phyloP scores from a whole-genome alignment of 257 asterid genomes.

The Galeopsis tetrahit region DNA sequence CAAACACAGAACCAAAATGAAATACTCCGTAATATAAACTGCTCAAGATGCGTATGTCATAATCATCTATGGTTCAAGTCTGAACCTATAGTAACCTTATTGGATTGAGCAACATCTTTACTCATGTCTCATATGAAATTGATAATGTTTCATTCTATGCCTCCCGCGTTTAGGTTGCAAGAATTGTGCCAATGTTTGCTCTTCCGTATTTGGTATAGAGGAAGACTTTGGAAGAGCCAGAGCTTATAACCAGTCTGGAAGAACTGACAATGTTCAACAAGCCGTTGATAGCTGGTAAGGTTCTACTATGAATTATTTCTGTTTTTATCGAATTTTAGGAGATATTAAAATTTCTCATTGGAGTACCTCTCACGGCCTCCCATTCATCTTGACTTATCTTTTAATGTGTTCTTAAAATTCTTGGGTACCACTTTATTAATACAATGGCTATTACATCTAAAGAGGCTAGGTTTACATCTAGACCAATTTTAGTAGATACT shows the following conservation, averaged over 20 bases:
- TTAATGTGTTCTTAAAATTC: slow-evolving; percentile 8
- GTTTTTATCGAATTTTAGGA: not conserved
- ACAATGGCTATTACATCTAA: slow-evolving; percentile 3
- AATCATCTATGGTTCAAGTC: not conserved
- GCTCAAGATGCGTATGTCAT: slow-evolving; percentile 4
- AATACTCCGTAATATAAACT: not conserved
- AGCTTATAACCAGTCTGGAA: slow-evolving; percentile 78
- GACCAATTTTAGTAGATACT: slow-evolving; percentile 31
- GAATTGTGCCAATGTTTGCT: slow-evolving; percentile 90
- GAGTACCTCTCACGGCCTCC: not conserved
- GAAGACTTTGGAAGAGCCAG: slow-evolving; percentile 99
- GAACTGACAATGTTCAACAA: slow-evolving; percentile 66
- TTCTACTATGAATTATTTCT: not conserved
- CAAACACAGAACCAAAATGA: slow-evolving; percentile 22
- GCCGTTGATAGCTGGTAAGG: slow-evolving; percentile 95
- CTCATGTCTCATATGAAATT: not conserved
- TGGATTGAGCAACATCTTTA: not conserved
- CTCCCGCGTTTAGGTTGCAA: slow-evolving; percentile 71
- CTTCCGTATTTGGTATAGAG: slow-evolving; percentile 78
- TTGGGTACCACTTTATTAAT: not conserved
- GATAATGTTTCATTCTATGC: not conserved
- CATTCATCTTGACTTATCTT: not conserved
- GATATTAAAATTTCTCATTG: not conserved
- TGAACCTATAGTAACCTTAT: not conserved
- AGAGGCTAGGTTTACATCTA: slow-evolving; percentile 25